Base-by-base conservation (phyloP, 805 yeast species). In the Kodamaea neixiangensis region DNA sequence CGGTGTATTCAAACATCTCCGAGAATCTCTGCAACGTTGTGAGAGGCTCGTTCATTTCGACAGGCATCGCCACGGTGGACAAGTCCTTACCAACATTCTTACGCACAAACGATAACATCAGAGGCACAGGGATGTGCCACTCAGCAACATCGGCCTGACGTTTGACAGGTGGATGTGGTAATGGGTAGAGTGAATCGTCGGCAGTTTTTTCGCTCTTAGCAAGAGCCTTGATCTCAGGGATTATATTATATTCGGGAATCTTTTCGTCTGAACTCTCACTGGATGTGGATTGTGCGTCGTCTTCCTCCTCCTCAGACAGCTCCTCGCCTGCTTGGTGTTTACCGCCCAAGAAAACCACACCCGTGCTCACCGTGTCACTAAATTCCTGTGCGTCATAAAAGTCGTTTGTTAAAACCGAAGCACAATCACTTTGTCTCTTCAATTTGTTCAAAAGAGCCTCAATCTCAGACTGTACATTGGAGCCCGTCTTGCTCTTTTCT, bases 71-170 rank as follows among this genome's bases (percentile, higher is more conserved):
- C 42, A 92, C 80, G 1, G 90, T 77, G 0, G 91, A 78, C 51
- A 94, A 66, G 66, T 93, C 98, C 62, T 92, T 93, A 17, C 97
- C 97, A 9, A 93, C 94, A 58, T 90, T 91, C 66, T 92, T 92
- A 51, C 97, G 79, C 46, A 94, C 76, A 59, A 91, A 82, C 0
- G 89, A 79, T 49, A 93, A 72, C 33, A 93, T 67, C 55, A 94
- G 86, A 9, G 97, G 97, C 2, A 98, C 98, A 0, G 82, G 71
- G 31, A 83, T 77, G 0, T 71, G 73, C 48, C 89, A 79, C n/a
- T 73, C 72, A 2, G 76, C 77, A 13, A 92, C 75, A 52, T 81
- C 87, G 21, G 67, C 65, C 52, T 91, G 78, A 53, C 96, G 79
- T 21, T 65, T 58, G 3, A 86, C 72, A 0, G 67, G 63, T 0